These are phyloP conservation scores for Hyaloscypha finlandica DNA, from an alignment of 495 filamentous ascomycete genomes.

Conservation along the genomic window DNA sequence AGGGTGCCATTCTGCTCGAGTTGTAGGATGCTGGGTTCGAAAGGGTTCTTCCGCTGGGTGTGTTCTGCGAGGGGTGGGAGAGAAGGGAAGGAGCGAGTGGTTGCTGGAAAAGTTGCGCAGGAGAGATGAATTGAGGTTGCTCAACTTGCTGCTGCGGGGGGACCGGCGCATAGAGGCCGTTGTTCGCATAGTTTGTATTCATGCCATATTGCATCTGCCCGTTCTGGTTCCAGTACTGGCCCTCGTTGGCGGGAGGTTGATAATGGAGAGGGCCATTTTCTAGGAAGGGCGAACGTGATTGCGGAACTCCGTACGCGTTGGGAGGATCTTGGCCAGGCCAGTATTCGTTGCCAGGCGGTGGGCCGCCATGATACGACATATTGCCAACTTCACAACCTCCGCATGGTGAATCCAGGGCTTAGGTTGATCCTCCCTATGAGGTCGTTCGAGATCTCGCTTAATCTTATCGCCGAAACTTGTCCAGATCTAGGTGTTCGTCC, in stretches of 20 bases:
- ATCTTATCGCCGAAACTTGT: neutral
- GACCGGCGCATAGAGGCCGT: slow-evolving; percentile 12
- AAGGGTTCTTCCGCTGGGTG: slow-evolving; percentile 10
- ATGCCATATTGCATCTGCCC: slow-evolving; percentile 14
- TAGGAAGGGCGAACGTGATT: slow-evolving; percentile 1
- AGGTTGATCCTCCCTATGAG: neutral
- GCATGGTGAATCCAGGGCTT: neutral
- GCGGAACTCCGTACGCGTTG: slow-evolving; percentile 12
- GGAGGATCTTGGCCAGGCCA: slow-evolving; percentile 24
- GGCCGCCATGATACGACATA: slow-evolving; percentile 32
- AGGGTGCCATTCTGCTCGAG: slow-evolving; percentile 30
- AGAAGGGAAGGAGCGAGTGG: slow-evolving; percentile 19
- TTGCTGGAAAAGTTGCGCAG: slow-evolving; percentile 36
- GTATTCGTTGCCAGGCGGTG: slow-evolving; percentile 23
- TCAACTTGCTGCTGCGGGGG: slow-evolving; percentile 20
- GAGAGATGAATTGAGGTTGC: slow-evolving; percentile 35
- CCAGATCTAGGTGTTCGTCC: neutral
- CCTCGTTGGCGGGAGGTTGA: slow-evolving; percentile 3
- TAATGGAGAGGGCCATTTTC: slow-evolving; percentile 10
- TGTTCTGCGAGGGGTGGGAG: slow-evolving; percentile 22
- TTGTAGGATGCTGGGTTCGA: slow-evolving; percentile 24
- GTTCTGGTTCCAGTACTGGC: slow-evolving; percentile 26
- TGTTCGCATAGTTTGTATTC: slow-evolving; percentile 17
- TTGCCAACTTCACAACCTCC: neutral
- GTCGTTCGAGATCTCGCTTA: slow-evolving; percentile 6